Base-by-base conservation (phyloP, 2,329 filamentous ascomycete genomes). In the Trichoderma sp. region DNA sequence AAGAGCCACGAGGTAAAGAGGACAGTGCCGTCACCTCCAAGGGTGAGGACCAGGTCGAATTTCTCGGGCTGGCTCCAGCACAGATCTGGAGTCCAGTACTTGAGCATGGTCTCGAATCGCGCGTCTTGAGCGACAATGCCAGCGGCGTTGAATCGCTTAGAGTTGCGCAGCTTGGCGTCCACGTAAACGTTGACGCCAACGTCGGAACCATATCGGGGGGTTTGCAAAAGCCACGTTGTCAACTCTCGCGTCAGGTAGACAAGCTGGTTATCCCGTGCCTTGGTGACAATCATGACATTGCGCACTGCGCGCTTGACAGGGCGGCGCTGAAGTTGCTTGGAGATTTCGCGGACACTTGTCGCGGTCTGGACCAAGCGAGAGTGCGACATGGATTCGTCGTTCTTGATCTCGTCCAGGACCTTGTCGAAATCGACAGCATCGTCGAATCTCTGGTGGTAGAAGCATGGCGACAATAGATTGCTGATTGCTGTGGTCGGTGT, bases 241-340 rank as follows among this genome's bases (percentile, higher is more conserved):
- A 99, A 85, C 80, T 99, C 94, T 72, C 93, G 89, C 2, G 96
- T 99, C 75, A 98, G 86, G 76, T 92, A 89, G 39, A 99, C 95
- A 17, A 99, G 87, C 76, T 93, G 90, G 79, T 99, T 98, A 83
- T 99, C 96, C 74, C 96, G 90, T 26, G 96, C 96, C 83, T 98
- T 99, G 73, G 96, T 99, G 74, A 99, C 93, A 78, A 99, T 97
- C 96, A 99, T 98, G 78, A 99, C 89, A 80, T 94, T 98, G 78
- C 90, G 90, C 61, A 99, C 95, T 12, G 95, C 95, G 75, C 95
- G 91, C 82, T 93, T 96, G 81, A 98, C 94, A 26, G 96, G 95
- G 53, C 94, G 90, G 70, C 95, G 90, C 83, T 97, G 95, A 72
- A 99, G 87, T 83, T 98, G 96, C 82, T 97, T 95, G 17, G 94